Base-by-base conservation (phyloP, 495 filamentous ascomycete species). In the Podospora didyma region DNA sequence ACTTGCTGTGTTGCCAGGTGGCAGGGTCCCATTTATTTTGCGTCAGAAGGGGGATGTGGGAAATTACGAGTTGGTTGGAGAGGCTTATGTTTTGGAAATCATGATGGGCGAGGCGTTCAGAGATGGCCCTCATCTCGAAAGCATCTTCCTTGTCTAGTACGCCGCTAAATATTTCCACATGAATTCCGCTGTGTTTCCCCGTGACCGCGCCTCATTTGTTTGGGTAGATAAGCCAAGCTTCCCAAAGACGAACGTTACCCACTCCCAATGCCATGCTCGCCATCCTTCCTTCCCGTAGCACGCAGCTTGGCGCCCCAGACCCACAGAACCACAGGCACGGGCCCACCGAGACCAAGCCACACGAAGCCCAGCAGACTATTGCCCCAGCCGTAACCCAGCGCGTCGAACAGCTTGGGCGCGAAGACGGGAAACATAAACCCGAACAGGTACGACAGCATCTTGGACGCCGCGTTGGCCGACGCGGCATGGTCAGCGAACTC, bases 371-470 rank as follows among this genome's bases (percentile, higher is more conserved):
- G 63, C 12, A 81, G 24, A 49, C 73, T 77, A 44, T 76, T 77
- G 11, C 74, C 80, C 79, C 77, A 82, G 49, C 78, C 78, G 39
- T 79, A 67, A 0, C 71, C 78, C 19, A 81, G 62, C 21, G 68
- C 69, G 28, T 69, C 51, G 63, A 79, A 81, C 68, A 82, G 75
- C 58, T 73, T 71, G 2, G 73, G 74, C 16, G 71, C 75, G 22
- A 81, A 82, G n/a, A 81, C 58, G 14, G 78, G 79, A 60, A 81
- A 82, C 1, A 69, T 70, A 24, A 80, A 77, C n/a, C 57, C 70
- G 12, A 68, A 52, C 2, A 71, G 35, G 19, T 66, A 59, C 19
- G 45, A 56, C 7, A 63, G 45, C 6, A 66, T 28, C 21, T 58
- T 53, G 6, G 53, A 41, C 6, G 62, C 62, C 1, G 64, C 64